Base-by-base conservation (phyloP, 2,329 filamentous ascomycete genomes). In the Lachnellula hyalina region DNA sequence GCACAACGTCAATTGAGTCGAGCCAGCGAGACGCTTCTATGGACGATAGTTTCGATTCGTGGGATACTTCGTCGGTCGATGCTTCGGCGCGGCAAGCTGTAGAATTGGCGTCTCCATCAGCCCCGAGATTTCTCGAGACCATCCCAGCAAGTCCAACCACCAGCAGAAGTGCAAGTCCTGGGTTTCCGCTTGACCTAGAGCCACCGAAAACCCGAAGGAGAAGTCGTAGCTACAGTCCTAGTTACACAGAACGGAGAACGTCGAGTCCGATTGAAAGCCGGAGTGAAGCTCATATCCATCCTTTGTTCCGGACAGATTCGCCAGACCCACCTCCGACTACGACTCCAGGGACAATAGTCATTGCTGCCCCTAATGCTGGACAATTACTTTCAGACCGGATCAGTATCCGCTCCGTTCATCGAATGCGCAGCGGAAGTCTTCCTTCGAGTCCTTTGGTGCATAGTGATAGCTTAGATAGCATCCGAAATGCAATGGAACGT, bases 231-330 rank as follows among this genome's bases (percentile, higher is more conserved):
- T 58, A 63, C 40, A 67, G 67, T 50, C 65, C 65, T n/a, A 65
- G 60, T 36, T 53, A 55, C 25, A 45, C 53, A 47, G 59, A 64
- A 35, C 57, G 49, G 25, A 54, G 60, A 23, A 52, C 44, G 11
- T 52, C 46, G 44, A 65, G 59, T 46, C 70, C 73, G 25, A 67
- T 66, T 5, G 74, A 71, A 48, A 73, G 71, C 28, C 49, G 61
- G 8, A 62, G 70, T 15, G 86, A 91, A 68, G 77, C 83, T 3
- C 83, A 90, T 65, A 90, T 91, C 46, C 88, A 92, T 68, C 88
- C 88, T 8, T 77, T 92, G 3, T 91, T 92, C 74, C 79, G 88
- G 56, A 85, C 84, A 5, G 86, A 89, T 66, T 87, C 83, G 41
- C 85, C 85, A 0, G 79, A 76, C 1, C 86, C 86, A 7, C 84